These are phyloP conservation scores for Capsicum baccatum DNA, from an alignment of 257 asterid species.

Conservation along the genomic window DNA sequence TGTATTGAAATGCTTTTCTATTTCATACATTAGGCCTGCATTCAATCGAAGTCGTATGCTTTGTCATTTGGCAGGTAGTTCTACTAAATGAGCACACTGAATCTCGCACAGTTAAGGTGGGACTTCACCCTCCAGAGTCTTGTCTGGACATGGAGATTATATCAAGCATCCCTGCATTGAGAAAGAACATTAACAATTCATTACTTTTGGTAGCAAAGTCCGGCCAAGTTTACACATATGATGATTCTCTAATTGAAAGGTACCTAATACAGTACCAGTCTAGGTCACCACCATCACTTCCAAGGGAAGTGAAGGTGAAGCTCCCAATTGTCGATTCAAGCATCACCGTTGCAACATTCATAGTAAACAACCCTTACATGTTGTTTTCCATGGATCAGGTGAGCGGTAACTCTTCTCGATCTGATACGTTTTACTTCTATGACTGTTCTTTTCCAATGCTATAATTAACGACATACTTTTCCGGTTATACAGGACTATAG, in stretches of 20 bases:
- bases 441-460: neutral
- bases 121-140: conserved; percentile 68
- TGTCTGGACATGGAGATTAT: conserved; percentile 70
- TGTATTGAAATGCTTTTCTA: neutral
- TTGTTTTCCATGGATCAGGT: conserved; percentile 62
- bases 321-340: conserved; percentile 81
- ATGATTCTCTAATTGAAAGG: conserved; percentile 72
- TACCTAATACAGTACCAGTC: conserved; percentile 72
- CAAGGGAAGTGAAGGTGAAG: conserved; percentile 66
- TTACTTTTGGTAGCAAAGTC: conserved; percentile 81
- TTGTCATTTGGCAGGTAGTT: conserved; percentile 70
- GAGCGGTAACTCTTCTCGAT: conserved; percentile 29
- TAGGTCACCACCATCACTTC: conserved; percentile 81
- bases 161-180: conserved; percentile 54
- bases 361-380: conserved; percentile 62
- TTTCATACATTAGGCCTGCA: conserved; percentile 11
- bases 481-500: conserved; percentile 58
- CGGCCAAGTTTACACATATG: conserved; percentile 62
- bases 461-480: neutral
- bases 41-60: conserved; percentile 12
- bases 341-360: conserved; percentile 63
- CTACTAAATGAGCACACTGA: conserved; percentile 77
- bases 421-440: neutral
- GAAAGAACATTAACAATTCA: conserved; percentile 54
- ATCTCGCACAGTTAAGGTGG: conserved; percentile 76